These are phyloP conservation scores for Dorcoceras hygrometricum DNA, from an alignment of 257 asterid genomes.

Conservation along the genomic window DNA sequence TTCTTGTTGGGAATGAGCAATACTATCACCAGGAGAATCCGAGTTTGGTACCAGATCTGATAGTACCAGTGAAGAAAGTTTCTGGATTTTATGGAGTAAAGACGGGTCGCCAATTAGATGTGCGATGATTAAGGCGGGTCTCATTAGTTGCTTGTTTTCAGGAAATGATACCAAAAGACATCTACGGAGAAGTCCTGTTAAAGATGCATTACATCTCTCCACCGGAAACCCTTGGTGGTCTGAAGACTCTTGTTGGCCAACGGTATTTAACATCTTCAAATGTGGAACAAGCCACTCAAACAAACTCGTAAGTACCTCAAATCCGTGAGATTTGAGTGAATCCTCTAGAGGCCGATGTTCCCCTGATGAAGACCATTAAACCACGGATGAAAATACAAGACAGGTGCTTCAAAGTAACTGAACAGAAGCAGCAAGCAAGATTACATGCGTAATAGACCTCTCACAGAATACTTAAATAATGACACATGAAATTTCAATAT, in stretches of 20 bases:
- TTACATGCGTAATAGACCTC: neutral
- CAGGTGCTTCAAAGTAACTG: neutral
- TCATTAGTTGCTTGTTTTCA: slow-evolving; percentile 40
- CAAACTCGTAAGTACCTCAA: slow-evolving; percentile 40
- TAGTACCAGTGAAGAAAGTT: slow-evolving; percentile 34
- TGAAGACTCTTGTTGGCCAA: slow-evolving; percentile 30
- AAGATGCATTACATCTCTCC: slow-evolving; percentile 31
- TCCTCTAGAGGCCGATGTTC: slow-evolving; percentile 28
- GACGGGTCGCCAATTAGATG: slow-evolving; percentile 40
- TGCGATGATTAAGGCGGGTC: slow-evolving; percentile 51
- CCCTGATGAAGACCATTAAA: slow-evolving; percentile 36
- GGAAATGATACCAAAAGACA: slow-evolving; percentile 52
- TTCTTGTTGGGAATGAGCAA: slow-evolving; percentile 44
- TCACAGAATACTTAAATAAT: neutral
- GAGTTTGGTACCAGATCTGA: slow-evolving; percentile 30
- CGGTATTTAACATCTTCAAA: slow-evolving; percentile 38
- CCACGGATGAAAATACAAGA: neutral
- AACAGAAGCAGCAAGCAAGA: neutral
- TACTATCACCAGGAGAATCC: slow-evolving; percentile 13
- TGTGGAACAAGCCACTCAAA: slow-evolving; percentile 50
- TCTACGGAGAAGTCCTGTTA: slow-evolving; percentile 29
- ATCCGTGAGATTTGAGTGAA: slow-evolving; percentile 27
- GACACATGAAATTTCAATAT: neutral
- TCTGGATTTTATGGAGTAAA: slow-evolving; percentile 55
- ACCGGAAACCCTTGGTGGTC: slow-evolving; percentile 32